Base-by-base conservation (phyloP, 345 rosid species). In the Ailanthus altissimus region DNA sequence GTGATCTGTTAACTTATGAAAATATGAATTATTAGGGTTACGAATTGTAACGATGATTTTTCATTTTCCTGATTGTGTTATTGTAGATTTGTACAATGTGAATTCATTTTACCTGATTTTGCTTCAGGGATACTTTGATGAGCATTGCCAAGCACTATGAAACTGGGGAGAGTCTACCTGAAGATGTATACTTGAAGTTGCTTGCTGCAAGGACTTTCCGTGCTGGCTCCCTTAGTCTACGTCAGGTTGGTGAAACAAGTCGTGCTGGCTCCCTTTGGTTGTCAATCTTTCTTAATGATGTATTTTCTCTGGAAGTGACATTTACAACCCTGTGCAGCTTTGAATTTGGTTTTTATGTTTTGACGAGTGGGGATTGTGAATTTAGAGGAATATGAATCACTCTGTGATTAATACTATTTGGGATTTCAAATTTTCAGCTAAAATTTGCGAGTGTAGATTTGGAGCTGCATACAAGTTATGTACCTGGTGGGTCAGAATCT, bases 201-300 rank as follows among this genome's bases (percentile, higher is more conserved):
- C 89, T 94, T 4, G 97, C 98, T 49, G 98, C 98, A 53, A 91
- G 94, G 84, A 94, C 98, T 60, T 92, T 86, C 80, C 87, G 93
- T 72, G 97, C 97, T 13, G 98, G 98, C 67, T 91, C 93, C 78
- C 83, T 88, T 25, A 91, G 94, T 80, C 97, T 94, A 82, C 94
- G 93, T 54, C 97, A 94, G 90, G 98, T 94, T 47, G 72, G 89
- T 89, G 75, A 60, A 79, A 67, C 78, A 51, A 20, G 51, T 63
- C 40, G 62, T n/a, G n/a, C n/a, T 36, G 60, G 7, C 70, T 74
- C 38, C 14, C 8, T 47, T 21, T 67, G 12, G 21, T 26, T 70
- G 36, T 58, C 8, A 20, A 12, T 63, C 49, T 36, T n/a, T 63
- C 42, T 45, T 46, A 47, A n/a, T 26, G 15, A 45, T 20, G 38